Evolutionary conservation across 176 grass and related monocot species (phyloP).

Genomic region (Eragrostis curvula): DNA sequence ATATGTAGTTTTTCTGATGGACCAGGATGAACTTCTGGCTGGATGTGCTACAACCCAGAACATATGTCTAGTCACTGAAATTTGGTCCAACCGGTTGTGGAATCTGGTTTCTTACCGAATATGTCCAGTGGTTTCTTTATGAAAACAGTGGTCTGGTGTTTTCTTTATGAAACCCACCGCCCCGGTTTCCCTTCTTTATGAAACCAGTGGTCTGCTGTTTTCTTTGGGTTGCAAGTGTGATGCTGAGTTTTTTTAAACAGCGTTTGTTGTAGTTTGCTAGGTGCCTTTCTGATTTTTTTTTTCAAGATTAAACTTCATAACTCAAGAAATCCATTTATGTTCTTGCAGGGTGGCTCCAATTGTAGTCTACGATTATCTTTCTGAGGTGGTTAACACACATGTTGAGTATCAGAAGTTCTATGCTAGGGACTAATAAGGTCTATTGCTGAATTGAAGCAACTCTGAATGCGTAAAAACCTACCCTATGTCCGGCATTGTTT

Average conservation of each 20-base stretch:
- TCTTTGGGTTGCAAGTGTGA: neutral
- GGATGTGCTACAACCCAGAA: neutral
- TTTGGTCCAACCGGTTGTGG: neutral
- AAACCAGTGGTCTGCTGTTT: neutral
- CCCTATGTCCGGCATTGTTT: neutral
- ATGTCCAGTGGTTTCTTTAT: no score
- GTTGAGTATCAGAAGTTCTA: slow-evolving; percentile 39
- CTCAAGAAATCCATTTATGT: slow-evolving; percentile 43
- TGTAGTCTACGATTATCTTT: slow-evolving; percentile 41
- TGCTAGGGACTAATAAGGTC: slow-evolving; percentile 30
- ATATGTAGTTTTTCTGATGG: neutral
- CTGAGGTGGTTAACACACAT: slow-evolving; percentile 38
- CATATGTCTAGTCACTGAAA: neutral
- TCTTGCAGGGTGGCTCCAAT: slow-evolving; percentile 58
- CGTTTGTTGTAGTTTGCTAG: neutral
- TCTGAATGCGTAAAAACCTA: neutral
- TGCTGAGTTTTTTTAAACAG: neutral
- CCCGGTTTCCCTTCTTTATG: no score
- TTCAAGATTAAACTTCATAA: slow-evolving; percentile 17
- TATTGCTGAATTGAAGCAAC: slow-evolving; percentile 13
- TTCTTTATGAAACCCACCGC: no score
- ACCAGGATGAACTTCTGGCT: neutral
- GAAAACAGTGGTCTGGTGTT: no score
- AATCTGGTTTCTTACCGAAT: slow-evolving; percentile 1
- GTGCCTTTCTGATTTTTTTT: slow-evolving; percentile 8